phyloP scores from a whole-genome alignment of 208 protist species.

The Acanthamoeba royreba region DNA sequence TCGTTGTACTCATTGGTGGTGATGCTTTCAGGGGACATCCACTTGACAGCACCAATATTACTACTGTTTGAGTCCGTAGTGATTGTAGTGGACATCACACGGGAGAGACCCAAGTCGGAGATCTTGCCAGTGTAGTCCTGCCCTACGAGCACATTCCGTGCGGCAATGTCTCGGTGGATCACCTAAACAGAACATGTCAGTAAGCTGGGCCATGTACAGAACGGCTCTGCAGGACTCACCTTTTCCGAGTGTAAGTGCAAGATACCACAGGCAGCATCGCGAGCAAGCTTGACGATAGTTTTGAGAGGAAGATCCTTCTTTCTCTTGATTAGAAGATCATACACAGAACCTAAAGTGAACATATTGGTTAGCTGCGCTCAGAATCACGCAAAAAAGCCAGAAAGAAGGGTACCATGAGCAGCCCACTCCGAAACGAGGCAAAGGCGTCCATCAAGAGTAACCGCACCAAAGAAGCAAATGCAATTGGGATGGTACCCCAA shows the following conservation, averaged over 20 bases:
- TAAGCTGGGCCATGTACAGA: background rate
- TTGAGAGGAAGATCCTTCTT: background rate
- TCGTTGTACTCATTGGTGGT: slow-evolving; percentile 9
- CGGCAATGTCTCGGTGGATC: slow-evolving; percentile 11
- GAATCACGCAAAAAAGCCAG: background rate
- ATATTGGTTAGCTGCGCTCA: background rate
- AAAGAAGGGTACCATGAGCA: background rate
- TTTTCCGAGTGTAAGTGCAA: slow-evolving; percentile 39
- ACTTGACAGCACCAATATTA: slow-evolving; percentile 42
- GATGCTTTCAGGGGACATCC: slow-evolving; percentile 38
- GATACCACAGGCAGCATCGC: slow-evolving; percentile 35
- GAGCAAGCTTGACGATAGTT: background rate
- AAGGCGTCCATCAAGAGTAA: background rate
- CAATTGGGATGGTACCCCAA: slow-evolving; percentile 24
- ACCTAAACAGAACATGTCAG: background rate
- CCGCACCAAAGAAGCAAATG: slow-evolving; percentile 34
- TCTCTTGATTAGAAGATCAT: slow-evolving; percentile 20
- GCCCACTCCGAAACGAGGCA: slow-evolving; percentile 23
- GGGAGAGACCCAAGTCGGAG: background rate
- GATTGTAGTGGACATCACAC: background rate
- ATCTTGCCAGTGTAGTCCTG: slow-evolving; percentile 41
- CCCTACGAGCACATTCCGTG: slow-evolving; percentile 16
- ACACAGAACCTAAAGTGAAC: background rate
- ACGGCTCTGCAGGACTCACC: background rate
- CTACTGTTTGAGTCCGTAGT: background rate